A percentile compares a stretch with the other conserved stretches of the same genome.
phyloP scores from a whole-genome alignment of 73 alveolate species.

The Loxodes magnus region DNA sequence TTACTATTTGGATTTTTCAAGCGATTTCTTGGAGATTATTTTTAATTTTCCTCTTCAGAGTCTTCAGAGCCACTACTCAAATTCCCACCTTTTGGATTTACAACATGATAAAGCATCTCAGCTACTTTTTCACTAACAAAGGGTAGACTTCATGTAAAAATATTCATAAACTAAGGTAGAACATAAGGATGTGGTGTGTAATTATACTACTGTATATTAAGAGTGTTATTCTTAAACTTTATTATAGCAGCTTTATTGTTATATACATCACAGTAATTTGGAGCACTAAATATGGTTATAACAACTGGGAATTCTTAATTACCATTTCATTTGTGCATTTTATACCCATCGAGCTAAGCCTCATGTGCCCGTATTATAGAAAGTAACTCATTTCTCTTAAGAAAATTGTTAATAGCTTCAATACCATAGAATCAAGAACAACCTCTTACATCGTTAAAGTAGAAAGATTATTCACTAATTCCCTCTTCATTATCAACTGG shows the following conservation, averaged over 20 bases:
- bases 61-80: slow-evolving; percentile 18
- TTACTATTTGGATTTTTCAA: neutral
- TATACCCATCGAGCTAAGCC: slow-evolving; percentile 77
- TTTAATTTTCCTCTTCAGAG: neutral
- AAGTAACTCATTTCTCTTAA: slow-evolving; percentile 42
- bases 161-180: slow-evolving; percentile 65
- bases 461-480: neutral
- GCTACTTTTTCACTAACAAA: slow-evolving; percentile 60
- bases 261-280: slow-evolving; percentile 40
- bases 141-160: slow-evolving; percentile 66
- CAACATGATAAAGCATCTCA: slow-evolving; percentile 37
- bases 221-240: slow-evolving; percentile 58
- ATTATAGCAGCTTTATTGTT: slow-evolving; percentile 74
- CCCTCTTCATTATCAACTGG: slow-evolving; percentile 56
- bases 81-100: slow-evolving; percentile 13
- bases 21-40: neutral
- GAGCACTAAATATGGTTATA: slow-evolving; percentile 52
- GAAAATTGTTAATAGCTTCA: slow-evolving; percentile 52
- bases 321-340: slow-evolving; percentile 15
- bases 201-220: slow-evolving; percentile 56
- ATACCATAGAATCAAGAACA: slow-evolving; percentile 73
- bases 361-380: slow-evolving; percentile 68
- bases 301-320: slow-evolving; percentile 38
- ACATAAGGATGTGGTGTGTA: slow-evolving; percentile 61
- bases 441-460: slow-evolving; percentile 73